Evolutionary conservation across 768 basidiomycete genomes (phyloP), one percentile per base, ranked within the genome.

Genomic region (Austroboletus eburneus): DNA sequence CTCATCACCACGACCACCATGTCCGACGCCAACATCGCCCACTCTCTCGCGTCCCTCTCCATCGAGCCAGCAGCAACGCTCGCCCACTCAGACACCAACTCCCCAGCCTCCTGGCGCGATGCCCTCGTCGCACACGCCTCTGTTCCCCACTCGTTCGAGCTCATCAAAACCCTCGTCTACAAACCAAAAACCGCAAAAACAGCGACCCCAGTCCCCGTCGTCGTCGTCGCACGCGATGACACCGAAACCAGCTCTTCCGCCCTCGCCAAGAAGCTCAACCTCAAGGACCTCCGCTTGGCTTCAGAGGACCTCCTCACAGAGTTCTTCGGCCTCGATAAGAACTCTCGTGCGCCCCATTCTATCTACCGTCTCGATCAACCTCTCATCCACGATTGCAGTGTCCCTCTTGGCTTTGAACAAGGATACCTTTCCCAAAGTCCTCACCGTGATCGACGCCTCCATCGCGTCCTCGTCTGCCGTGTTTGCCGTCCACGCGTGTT

Each of bases 151-250:
- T 71, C 73, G 14, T 88, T 85, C 59, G 80, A 87, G 64, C 75
- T 90, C 57, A 77, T 87, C 64, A 93, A 92, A 67, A 88, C 87
- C 39, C 83, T 94, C 56, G 85, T 95, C 46, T 95, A 91, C 83
- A 97, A 97, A 64, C 93, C 93, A 25, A 94, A 94, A 69, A 91
- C 92, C 3, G 86, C 92, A n/a, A 96, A 96, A 66, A 78, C 80
- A 0, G 89, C 87, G 7, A 80, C 77, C 24, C 82, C 91, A 2
- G 77, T 91, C 43, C 93, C 92, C 8, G 82, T 97, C 48, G 76
- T 97, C 54, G 84, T 94, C 49, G 78, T 97, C 64, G 89, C 90
- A 9, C 75, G 81, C 58, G 91, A 95, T 59, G 74, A 77, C 22
- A 89, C 89, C n/a, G 87, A 93, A 59, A 87, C 86, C 8, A 83